These are phyloP conservation scores for Geotrichum fermentans DNA, from an alignment of 1,139 yeast genomes.

Conservation along the genomic window DNA sequence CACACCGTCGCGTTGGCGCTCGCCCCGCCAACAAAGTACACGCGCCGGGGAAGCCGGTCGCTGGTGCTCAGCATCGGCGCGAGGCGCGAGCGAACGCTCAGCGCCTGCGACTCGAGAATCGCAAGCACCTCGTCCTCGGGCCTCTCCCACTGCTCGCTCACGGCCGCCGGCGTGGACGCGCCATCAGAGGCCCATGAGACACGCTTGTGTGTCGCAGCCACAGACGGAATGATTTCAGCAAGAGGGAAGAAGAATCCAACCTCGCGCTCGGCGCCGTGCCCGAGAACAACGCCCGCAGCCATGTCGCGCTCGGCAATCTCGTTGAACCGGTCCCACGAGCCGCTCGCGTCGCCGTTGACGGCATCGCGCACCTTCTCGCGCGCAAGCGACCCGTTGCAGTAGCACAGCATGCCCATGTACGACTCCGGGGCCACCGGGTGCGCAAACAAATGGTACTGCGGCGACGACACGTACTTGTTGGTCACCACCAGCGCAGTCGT, in stretches of 20 bases:
- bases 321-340: constrained; percentile 62
- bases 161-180: constrained; percentile 65
- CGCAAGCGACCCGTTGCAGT: constrained; percentile 86
- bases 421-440: constrained; percentile 76
- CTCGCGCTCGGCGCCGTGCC: constrained; percentile 29
- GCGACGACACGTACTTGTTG: constrained; percentile 69
- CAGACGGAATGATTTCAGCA: constrained; percentile 75
- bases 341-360: constrained; percentile 40
- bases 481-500: constrained; percentile 83
- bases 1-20: constrained; percentile 68
- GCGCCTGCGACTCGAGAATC: constrained; percentile 81
- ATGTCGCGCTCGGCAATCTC: constrained; percentile 38
- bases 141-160: not conserved
- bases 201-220: constrained; percentile 38
- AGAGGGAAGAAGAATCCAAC: constrained; percentile 82
- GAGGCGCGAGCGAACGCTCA: constrained; percentile 74
- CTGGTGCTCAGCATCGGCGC: constrained; percentile 58
- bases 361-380: constrained; percentile 69
- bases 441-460: constrained; percentile 76
- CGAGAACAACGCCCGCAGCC: constrained; percentile 5
- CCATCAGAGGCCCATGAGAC: constrained; percentile 85
- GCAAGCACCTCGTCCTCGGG: constrained; percentile 53
- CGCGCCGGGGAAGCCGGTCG: constrained; percentile 54
- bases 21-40: constrained; percentile 86
- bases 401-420: constrained; percentile 94